These are phyloP conservation scores for Hericium alpestre DNA, from an alignment of 768 basidiomycete genomes.

Conservation along the genomic window DNA sequence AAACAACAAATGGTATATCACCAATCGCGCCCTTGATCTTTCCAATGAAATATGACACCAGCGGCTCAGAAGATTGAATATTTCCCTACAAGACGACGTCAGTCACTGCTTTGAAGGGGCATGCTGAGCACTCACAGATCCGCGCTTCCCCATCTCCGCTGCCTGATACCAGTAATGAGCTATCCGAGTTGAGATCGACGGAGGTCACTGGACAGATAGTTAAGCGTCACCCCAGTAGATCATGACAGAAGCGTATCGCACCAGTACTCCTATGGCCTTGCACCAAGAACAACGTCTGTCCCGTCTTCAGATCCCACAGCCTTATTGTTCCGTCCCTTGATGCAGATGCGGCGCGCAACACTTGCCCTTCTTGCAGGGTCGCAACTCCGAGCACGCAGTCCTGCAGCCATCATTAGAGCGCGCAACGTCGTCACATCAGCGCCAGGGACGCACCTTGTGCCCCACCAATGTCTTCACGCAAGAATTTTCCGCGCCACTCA, in stretches of 20 bases:
- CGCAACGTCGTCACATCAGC: slow-evolving; percentile 5
- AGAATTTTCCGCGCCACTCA: neutral
- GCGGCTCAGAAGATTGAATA: neutral
- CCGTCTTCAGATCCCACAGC: slow-evolving; percentile 7
- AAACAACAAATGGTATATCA: too few relatives aligned
- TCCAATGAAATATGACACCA: too few relatives aligned
- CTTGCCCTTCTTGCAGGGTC: neutral
- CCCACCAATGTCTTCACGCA: slow-evolving; percentile 19
- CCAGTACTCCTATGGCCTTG: slow-evolving; percentile 3
- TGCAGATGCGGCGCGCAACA: neutral
- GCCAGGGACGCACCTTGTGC: slow-evolving; percentile 10
- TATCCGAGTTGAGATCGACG: slow-evolving; percentile 26
- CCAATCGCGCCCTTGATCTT: too few relatives aligned
- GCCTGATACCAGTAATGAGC: slow-evolving; percentile 24
- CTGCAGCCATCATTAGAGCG: neutral
- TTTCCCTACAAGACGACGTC: neutral
- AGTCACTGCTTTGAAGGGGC: neutral
- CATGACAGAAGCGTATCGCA: neutral
- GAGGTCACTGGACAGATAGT: slow-evolving; percentile 21
- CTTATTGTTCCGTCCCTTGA: neutral
- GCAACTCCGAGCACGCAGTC: neutral
- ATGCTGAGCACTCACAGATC: slow-evolving; percentile 19
- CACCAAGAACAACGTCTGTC: neutral
- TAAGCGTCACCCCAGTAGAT: neutral
- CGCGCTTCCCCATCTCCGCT: slow-evolving; percentile 27